These are phyloP conservation scores for Saitozyma podzolica DNA, from an alignment of 768 basidiomycete genomes.

Conservation along the genomic window DNA sequence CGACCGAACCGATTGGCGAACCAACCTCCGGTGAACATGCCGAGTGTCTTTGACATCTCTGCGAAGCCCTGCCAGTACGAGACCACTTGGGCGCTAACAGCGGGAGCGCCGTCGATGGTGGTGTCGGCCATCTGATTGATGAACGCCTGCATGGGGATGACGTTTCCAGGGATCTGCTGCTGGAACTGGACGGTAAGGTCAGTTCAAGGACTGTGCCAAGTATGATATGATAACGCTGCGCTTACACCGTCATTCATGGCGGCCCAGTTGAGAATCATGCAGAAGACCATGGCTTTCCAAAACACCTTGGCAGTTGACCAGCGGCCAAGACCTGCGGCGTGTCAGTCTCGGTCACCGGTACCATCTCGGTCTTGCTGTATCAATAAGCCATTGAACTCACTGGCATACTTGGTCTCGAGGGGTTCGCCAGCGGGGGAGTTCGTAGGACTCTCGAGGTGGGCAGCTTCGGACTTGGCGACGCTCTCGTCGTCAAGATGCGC, in stretches of 20 bases:
- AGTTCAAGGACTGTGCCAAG: background rate
- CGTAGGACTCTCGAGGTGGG: too few species aligned
- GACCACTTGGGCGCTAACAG: slow-evolving; percentile 18
- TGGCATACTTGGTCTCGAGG: slow-evolving; percentile 19
- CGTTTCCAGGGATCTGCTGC: slow-evolving; percentile 26
- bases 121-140: slow-evolving; percentile 19
- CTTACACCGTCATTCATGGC: slow-evolving; percentile 24
- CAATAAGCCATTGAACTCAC: slow-evolving; percentile 7
- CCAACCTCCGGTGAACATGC: slow-evolving; percentile 25
- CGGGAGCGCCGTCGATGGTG: slow-evolving; percentile 20
- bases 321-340: slow-evolving; percentile 6
- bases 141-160: slow-evolving; percentile 25
- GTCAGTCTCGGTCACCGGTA: background rate
- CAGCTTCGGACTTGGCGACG: too few species aligned
- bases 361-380: background rate
- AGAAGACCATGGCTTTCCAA: slow-evolving; percentile 23
- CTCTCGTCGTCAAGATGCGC: too few species aligned
- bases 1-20: slow-evolving; percentile 23
- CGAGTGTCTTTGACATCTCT: slow-evolving; percentile 29
- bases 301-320: slow-evolving; percentile 9
- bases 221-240: background rate
- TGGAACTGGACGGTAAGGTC: slow-evolving; percentile 9
- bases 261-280: slow-evolving; percentile 20
- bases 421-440: too few species aligned
- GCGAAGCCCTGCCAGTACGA: slow-evolving; percentile 30